Conservation (phyloP, 2,329 filamentous ascomycete genomes). For the Thyridium curvatum region DNA sequence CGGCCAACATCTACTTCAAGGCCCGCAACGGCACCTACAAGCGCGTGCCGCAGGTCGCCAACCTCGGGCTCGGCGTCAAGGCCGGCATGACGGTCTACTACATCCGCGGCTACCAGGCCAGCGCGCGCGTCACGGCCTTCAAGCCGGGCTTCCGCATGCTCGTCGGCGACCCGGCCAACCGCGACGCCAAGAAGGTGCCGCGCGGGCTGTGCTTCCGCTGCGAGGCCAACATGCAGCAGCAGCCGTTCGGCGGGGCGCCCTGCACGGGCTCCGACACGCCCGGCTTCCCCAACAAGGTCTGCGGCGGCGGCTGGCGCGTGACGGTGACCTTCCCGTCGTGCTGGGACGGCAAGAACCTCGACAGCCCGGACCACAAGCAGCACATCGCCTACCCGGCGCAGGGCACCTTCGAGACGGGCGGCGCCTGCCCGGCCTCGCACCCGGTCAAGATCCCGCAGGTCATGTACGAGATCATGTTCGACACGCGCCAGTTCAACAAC, state of each 20-base stretch:
- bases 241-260: slow-evolving; percentile 16
- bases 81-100: slow-evolving; percentile 30
- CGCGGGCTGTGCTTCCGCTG: slow-evolving; percentile 17
- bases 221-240: slow-evolving; percentile 14
- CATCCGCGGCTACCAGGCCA: slow-evolving; percentile 24
- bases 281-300: slow-evolving; percentile 27
- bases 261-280: slow-evolving; percentile 24
- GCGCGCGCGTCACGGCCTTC: slow-evolving; percentile 28
- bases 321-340: slow-evolving; percentile 33
- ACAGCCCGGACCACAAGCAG: slow-evolving; percentile 33
- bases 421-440: slow-evolving; percentile 11
- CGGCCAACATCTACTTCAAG: slow-evolving; percentile 19
- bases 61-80: slow-evolving; percentile 23
- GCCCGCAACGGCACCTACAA: slow-evolving; percentile 20
- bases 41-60: slow-evolving; percentile 25
- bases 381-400: slow-evolving; percentile 8
- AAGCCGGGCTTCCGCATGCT: slow-evolving; percentile 28
- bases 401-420: slow-evolving; percentile 13
- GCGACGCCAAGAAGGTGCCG: slow-evolving; percentile 8
- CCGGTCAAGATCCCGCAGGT: slow-evolving; percentile 15
- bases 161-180: slow-evolving; percentile 17
- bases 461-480: slow-evolving; percentile 14
- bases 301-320: slow-evolving; percentile 32
- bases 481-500: slow-evolving; percentile 20
- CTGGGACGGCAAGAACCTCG: slow-evolving; percentile 37